Evolutionary conservation across 768 basidiomycete genomes (phyloP), one percentile per base, ranked within the genome.

Genomic region (Suillus brevipes): DNA sequence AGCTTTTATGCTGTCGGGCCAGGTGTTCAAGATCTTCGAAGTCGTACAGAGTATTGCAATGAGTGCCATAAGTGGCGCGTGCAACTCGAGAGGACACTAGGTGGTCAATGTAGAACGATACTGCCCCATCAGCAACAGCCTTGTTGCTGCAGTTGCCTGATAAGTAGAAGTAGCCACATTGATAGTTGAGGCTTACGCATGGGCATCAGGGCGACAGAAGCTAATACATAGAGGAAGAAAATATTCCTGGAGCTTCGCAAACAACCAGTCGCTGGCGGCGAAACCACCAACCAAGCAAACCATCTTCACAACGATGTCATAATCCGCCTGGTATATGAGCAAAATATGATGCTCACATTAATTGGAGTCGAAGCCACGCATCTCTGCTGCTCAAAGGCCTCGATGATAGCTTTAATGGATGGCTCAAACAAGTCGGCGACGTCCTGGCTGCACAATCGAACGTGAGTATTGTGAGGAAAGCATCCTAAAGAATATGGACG

Each of bases 281-380:
- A 84, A 85, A 0, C 84, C 83, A 2, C 85, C 84, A 1, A 86
- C 83, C 2, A 88, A 77, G 49, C 84, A 80, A n/a, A 81, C 77
- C 18, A 77, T 63, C 78, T 78, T 36, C 6, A 18, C 3, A 0
- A 7, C n/a, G 7, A 12, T 61, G 10, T 16, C 6, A 62, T 13
- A 2, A n/a, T 20, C 1, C 3, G 6, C 13, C 50, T 16, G 4
- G 38, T 31, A 25, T 43, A 43, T 28, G 37, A 4, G 7, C 23
- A 28, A 40, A 38, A 40, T 6, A 25, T 34, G 18, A 65, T 40
- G 68, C 73, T 63, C 68, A 75, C 81, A 42, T 67, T 65, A 47
- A 82, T 73, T 4, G 63, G 58, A 23, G 69, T 62, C 14, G 25
- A 42, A 1, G 72, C 69, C 14, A 67, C 73, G 6, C 64, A 65